Evolutionary conservation across 345 rosid genomes (phyloP).

Genomic region (Lumnitzera racemosa): DNA sequence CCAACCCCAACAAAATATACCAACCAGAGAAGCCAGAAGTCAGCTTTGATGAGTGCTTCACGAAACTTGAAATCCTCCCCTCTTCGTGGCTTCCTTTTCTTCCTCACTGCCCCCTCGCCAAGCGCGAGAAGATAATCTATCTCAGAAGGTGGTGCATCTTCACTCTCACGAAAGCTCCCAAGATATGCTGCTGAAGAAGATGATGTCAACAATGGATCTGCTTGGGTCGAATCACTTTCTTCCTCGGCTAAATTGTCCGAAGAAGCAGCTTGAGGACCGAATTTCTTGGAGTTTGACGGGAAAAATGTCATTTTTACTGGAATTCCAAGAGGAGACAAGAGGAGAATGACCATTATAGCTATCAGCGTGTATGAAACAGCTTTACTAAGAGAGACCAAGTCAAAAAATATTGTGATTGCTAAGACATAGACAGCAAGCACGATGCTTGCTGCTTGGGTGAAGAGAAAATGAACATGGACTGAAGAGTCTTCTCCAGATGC

Average conservation of each 20-base stretch:
- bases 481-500: conserved; percentile 86
- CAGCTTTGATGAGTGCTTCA: conserved; percentile 81
- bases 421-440: conserved; percentile 66
- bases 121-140: conserved; percentile 59
- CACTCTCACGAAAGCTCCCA: conserved; percentile 51
- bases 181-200: conserved; percentile 65
- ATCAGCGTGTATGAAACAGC: conserved; percentile 42
- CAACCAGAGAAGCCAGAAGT: conserved; percentile 97
- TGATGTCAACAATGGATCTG: conserved; percentile 53
- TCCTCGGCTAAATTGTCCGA: conserved; percentile 42
- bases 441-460: conserved; percentile 59
- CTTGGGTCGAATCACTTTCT: conserved; percentile 31
- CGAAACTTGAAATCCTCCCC: conserved; percentile 77
- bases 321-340: conserved; percentile 75
- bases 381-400: conserved; percentile 28
- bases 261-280: conserved; percentile 36
- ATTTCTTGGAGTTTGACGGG: conserved; percentile 39
- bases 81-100: conserved; percentile 68
- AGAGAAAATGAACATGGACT: conserved; percentile 62
- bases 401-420: conserved; percentile 38
- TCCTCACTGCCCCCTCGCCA: conserved; percentile 78
- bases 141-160: conserved; percentile 30
- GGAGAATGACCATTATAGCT: conserved; percentile 47
- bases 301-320: conserved; percentile 93
- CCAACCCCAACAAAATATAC: conserved; percentile 84